These are phyloP conservation scores for Cyclostephanos invisitatus DNA, from an alignment of 108 stramenopile species.

Conservation along the genomic window DNA sequence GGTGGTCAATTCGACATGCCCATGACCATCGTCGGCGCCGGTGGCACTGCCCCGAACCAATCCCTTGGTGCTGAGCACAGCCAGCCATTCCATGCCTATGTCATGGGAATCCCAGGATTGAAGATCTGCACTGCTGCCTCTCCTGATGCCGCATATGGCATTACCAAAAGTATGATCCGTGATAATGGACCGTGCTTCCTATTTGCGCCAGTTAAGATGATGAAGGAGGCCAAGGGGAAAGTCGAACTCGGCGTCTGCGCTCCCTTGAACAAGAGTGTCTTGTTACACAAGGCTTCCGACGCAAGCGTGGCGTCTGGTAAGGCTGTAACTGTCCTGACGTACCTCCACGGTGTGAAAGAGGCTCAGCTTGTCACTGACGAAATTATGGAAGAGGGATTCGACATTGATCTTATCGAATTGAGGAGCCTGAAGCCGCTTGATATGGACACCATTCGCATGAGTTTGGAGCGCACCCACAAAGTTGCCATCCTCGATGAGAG, in stretches of 20 bases:
- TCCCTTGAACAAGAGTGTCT: slow-evolving; percentile 92
- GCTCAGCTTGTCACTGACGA: slow-evolving; percentile 77
- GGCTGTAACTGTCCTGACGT: slow-evolving; percentile 97
- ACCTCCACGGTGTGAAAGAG: slow-evolving; percentile 98
- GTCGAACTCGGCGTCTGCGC: slow-evolving; percentile 89
- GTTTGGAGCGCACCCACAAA: slow-evolving; percentile 90
- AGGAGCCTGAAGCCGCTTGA: slow-evolving; percentile 96
- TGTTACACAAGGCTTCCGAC: slow-evolving; percentile 87
- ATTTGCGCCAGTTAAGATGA: slow-evolving; percentile 98
- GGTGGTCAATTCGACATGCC: slow-evolving; percentile 99
- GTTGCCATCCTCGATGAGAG: slow-evolving; percentile 95
- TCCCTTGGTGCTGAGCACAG: slow-evolving; percentile 98
- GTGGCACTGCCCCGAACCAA: slow-evolving; percentile 98
- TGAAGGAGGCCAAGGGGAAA: slow-evolving; percentile 95
- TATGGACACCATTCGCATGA: slow-evolving; percentile 90
- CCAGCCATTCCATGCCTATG: slow-evolving; percentile 98
- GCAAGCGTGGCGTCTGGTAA: slow-evolving; percentile 72
- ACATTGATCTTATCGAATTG: slow-evolving; percentile 97
- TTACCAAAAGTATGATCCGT: slow-evolving; percentile 98
- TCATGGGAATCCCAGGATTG: slow-evolving; percentile 98
- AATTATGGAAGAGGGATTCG: slow-evolving; percentile 90
- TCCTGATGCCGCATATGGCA: slow-evolving; percentile 95
- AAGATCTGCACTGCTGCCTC: slow-evolving; percentile 98
- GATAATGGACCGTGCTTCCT: slow-evolving; percentile 98
- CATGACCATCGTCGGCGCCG: slow-evolving; percentile 98